Percentiles rank a stretch among this genome's conserved stretches.
Evolutionary conservation across 2,329 filamentous ascomycete genomes (phyloP).

Genomic region (Mollisiaceae sp.): DNA sequence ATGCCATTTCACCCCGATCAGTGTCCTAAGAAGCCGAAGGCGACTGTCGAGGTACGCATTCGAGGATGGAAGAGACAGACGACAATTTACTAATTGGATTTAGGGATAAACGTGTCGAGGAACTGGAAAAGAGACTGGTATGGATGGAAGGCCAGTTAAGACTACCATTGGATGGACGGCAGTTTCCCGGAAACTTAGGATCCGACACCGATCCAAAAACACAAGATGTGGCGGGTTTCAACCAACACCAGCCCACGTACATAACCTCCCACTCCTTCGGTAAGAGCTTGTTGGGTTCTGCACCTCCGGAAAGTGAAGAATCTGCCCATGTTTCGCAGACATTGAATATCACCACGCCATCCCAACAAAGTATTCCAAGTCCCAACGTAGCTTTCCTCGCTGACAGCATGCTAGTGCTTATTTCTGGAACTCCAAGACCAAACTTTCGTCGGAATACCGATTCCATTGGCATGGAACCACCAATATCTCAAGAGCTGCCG

Average conservation of each 20-base stretch:
- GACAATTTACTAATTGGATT: slow-evolving; percentile 4
- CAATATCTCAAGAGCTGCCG: slow-evolving; percentile 25
- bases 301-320: too few relatives aligned
- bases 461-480: neutral
- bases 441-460: neutral
- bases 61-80: neutral
- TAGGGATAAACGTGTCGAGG: slow-evolving; percentile 30
- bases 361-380: too few relatives aligned
- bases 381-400: neutral
- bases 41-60: slow-evolving; percentile 35
- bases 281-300: too few relatives aligned
- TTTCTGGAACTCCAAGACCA: neutral
- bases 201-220: neutral
- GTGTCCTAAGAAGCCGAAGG: slow-evolving; percentile 32
- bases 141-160: slow-evolving; percentile 31
- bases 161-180: slow-evolving; percentile 1
- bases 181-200: neutral
- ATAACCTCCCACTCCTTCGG: too few relatives aligned
- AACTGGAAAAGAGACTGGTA: slow-evolving; percentile 30
- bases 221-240: neutral
- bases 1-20: slow-evolving; percentile 43
- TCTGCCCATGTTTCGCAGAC: too few relatives aligned
- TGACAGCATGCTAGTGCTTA: neutral
- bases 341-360: too few relatives aligned
- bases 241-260: neutral